Base-by-base conservation (phyloP, 257 asterid species). In the Eustoma russellianum region DNA sequence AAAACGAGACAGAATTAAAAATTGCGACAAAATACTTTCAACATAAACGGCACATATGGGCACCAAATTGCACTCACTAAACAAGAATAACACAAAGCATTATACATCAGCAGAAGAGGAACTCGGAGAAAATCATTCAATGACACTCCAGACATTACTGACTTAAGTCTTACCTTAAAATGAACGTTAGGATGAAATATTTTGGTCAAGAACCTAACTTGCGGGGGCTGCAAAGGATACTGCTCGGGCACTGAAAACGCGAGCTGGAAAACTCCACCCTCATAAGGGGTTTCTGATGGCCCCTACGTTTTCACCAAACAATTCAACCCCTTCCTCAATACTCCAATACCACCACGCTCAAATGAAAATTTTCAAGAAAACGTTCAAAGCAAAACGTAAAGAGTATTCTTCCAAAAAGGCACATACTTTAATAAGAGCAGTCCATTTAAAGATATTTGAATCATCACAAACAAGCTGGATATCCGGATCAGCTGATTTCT, bases 171-270 rank as follows among this genome's bases (percentile, higher is more conserved):
- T 72, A 92, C 99, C 99, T 92, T 92, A 77, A 92, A 92, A 72
- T 92, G 99, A 44, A 92, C 99, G 67, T 92, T 92, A 35, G 99
- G 95, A 69, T 92, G 99, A 74, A 92, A 92, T 59, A 92, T 92
- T 75, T 92, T 92, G 66, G 99, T 92, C 66, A 92, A 75, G 81
- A 88, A 92, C 62, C 94, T 81, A 76, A 88, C 97, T 92, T 92
- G 99, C 66, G 97, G 97, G 33, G 99, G 94, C 76, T 85, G 95
- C 89, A 92, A 70, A 56, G 99, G 97, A 76, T 92, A 92, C 76
- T 83, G 97, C 83, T 92, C 97, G 3, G 97, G 97, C 15, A 92
- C 95, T n/a, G 97, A 73, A 67, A 92, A 79, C 5, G 95, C 94
- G 46, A 92, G 94, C 86, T 88, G 99, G 76, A 92, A 92, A 68